Percentiles rank a stretch among this genome's conserved stretches.
phyloP scores from a whole-genome alignment of 257 asterid genomes.

The Cordia subcordata region DNA sequence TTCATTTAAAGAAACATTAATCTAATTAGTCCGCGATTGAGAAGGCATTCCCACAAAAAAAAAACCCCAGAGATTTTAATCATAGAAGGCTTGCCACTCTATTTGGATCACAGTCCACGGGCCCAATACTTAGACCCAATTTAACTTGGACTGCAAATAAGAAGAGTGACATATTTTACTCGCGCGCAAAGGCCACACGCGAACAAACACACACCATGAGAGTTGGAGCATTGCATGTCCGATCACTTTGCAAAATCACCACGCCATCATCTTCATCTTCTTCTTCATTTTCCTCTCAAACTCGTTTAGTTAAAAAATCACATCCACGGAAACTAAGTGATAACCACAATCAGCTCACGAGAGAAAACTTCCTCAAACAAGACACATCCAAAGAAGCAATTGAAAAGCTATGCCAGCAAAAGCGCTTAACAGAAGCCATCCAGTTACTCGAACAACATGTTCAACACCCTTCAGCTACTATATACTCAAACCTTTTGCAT shows the following conservation, averaged over 20 bases:
- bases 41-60: no score
- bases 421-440: slow-evolving; percentile 50
- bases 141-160: no score
- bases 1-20: no score
- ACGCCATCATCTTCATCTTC: slow-evolving; percentile 6
- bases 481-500: slow-evolving; percentile 36
- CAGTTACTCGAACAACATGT: slow-evolving; percentile 33
- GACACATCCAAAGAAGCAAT: slow-evolving; percentile 27
- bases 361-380: slow-evolving; percentile 14
- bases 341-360: slow-evolving; percentile 7
- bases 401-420: slow-evolving; percentile 43
- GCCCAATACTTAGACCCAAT: no score
- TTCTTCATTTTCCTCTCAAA: slow-evolving; percentile 22
- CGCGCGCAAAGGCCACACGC: no score
- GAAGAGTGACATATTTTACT: no score
- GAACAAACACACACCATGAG: slow-evolving; percentile 19
- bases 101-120: no score
- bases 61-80: no score
- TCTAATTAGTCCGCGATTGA: no score
- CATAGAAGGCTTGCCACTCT: no score
- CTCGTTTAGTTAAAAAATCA: slow-evolving; percentile 10
- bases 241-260: slow-evolving; percentile 5
- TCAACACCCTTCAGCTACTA: slow-evolving; percentile 28
- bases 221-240: slow-evolving; percentile 14
- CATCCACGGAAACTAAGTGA: slow-evolving; percentile 3